These are phyloP conservation scores for Sclerotinia glacialis DNA, from an alignment of 2,329 filamentous ascomycete species.

Conservation along the genomic window DNA sequence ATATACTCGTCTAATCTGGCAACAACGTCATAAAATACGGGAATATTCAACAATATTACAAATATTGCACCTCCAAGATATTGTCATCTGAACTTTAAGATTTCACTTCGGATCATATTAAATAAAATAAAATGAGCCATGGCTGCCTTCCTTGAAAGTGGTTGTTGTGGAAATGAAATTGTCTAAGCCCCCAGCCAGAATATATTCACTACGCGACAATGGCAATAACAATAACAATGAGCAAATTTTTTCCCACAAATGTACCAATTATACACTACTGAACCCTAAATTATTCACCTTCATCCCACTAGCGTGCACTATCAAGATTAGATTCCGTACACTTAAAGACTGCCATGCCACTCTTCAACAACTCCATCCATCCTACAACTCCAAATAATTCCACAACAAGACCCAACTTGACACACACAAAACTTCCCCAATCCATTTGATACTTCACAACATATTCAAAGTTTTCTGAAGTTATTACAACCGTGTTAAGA, in stretches of 20 bases:
- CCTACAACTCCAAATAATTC: background rate
- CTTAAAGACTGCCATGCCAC: background rate
- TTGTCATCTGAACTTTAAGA: background rate
- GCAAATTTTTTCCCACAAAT: background rate
- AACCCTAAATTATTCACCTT: background rate
- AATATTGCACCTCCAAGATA: background rate
- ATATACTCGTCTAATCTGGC: conserved; percentile 3
- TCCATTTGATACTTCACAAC: background rate
- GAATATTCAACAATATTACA: background rate
- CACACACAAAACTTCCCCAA: too few species aligned
- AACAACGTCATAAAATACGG: background rate
- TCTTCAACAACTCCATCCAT: background rate
- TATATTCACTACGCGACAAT: background rate
- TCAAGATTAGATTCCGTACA: background rate
- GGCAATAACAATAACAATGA: background rate
- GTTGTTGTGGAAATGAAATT: background rate
- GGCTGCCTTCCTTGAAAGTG: background rate
- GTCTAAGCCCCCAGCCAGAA: background rate
- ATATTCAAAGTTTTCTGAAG: background rate
- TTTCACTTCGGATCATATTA: background rate
- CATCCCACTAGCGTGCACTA: background rate
- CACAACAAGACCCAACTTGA: background rate
- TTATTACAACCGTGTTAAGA: too few species aligned
- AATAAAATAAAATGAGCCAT: background rate
- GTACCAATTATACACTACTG: background rate